Conservation (phyloP, 495 filamentous ascomycete genomes). For the Talaromyces borbonicus region DNA sequence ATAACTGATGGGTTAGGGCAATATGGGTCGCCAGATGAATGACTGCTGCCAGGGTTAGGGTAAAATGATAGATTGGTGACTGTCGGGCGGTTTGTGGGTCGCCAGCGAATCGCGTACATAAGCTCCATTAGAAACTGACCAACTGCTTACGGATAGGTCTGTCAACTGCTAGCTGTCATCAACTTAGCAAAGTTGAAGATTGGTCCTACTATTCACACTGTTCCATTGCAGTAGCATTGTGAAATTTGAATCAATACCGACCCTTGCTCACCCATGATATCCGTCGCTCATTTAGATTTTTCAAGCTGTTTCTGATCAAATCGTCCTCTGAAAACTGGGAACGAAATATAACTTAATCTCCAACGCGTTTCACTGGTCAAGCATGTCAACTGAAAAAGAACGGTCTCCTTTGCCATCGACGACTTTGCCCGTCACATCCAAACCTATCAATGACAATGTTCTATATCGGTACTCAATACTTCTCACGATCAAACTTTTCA, state of each 20-base stretch:
- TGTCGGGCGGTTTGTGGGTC: neutral
- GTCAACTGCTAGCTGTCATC: neutral
- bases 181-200: neutral
- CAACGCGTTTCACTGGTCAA: neutral
- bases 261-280: neutral
- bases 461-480: slow-evolving; percentile 18
- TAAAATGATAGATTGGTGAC: neutral
- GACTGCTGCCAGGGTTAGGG: no score
- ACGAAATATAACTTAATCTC: neutral
- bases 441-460: slow-evolving; percentile 13
- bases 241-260: neutral
- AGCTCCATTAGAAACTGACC: neutral
- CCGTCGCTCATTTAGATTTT: neutral
- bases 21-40: no score
- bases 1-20: no score
- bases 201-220: neutral
- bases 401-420: neutral
- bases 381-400: slow-evolving; percentile 1
- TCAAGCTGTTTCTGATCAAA: neutral
- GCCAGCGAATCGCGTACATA: neutral
- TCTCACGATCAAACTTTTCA: slow-evolving; percentile 17
- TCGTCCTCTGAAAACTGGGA: neutral
- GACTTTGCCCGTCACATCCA: slow-evolving; percentile 9
- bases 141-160: no score
- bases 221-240: neutral